Percentiles rank a stretch among this genome's conserved stretches.
phyloP scores from a whole-genome alignment of 1,284 basidiomycete species.

The Microbotryomycetes sp. region DNA sequence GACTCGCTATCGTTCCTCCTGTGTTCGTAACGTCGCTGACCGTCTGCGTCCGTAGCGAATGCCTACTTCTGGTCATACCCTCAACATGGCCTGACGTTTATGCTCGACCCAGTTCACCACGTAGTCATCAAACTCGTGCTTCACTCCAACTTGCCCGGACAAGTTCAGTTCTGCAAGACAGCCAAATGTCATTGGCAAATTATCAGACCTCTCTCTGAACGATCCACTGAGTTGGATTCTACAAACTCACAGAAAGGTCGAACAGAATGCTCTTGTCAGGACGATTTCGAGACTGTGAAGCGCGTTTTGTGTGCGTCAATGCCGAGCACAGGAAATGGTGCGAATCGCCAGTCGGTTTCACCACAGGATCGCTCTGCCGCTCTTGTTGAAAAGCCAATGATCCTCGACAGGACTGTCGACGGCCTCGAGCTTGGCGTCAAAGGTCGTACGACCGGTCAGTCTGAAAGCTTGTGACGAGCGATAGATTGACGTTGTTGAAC shows the following conservation, averaged over 20 bases:
- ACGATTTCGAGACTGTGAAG: neutral
- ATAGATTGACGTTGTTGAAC: neutral
- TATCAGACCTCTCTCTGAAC: neutral
- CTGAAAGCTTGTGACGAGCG: neutral
- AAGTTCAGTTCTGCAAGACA: constrained; percentile 35
- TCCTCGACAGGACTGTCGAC: constrained; percentile 33
- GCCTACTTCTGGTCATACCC: constrained; percentile 38
- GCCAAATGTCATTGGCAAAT: constrained; percentile 26
- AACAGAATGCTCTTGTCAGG: neutral
- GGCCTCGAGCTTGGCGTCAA: constrained; percentile 16
- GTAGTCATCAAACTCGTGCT: constrained; percentile 32
- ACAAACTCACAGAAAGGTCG: neutral
- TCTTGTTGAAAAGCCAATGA: constrained; percentile 32
- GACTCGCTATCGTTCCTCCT: neutral
- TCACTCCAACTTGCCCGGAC: constrained; percentile 37
- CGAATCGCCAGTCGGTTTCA: neutral
- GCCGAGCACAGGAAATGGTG: neutral
- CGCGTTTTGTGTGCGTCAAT: neutral
- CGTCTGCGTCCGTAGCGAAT: constrained; percentile 28
- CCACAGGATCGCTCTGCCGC: no score
- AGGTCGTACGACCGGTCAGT: constrained; percentile 31
- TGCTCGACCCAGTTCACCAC: constrained; percentile 26
- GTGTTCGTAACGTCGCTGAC: neutral
- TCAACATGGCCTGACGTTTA: constrained; percentile 34
- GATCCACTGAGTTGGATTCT: neutral